Percentiles rank a stretch among this genome's conserved stretches.
These are phyloP conservation scores for Cladobotryum protrusum DNA, from an alignment of 2,329 filamentous ascomycete species.

Conservation along the genomic window DNA sequence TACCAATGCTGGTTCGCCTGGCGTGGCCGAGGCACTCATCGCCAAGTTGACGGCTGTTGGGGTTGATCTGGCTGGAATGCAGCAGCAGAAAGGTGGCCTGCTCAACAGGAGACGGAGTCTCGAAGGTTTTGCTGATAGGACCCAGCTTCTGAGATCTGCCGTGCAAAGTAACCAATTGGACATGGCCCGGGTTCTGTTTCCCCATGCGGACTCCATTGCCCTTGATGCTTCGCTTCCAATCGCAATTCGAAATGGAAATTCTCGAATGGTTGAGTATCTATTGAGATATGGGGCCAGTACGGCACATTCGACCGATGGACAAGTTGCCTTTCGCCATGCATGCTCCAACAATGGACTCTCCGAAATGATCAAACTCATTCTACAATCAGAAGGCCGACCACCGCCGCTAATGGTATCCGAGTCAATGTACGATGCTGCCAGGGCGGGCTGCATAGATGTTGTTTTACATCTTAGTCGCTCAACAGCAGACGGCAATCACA, in stretches of 20 bases:
- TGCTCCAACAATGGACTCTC: conserved; percentile 41
- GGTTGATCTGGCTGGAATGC: conserved; percentile 43
- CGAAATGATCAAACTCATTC: conserved; percentile 41
- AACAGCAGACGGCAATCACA: conserved; percentile 46
- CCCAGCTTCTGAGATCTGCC: conserved; percentile 45
- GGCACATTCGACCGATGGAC: conserved; percentile 41
- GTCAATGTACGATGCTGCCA: conserved; percentile 45
- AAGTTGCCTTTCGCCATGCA: conserved; percentile 47
- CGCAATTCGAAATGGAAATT: conserved; percentile 41
- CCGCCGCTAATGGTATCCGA: conserved; percentile 39
- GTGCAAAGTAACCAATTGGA: conserved; percentile 45
- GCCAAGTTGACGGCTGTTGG: conserved; percentile 43
- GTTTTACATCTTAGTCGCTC: conserved; percentile 47
- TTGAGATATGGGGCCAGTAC: conserved; percentile 46
- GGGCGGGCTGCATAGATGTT: conserved; percentile 43
- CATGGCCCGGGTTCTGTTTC: conserved; percentile 48
- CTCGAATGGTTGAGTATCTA: conserved; percentile 40
- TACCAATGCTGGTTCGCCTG: conserved; percentile 42
- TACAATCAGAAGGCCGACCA: conserved; percentile 45
- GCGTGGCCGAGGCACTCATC: conserved; percentile 51
- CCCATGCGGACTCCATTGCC: conserved; percentile 45
- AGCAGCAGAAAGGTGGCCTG: conserved; percentile 43
- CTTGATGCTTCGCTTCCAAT: conserved; percentile 44
- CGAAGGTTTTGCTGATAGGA: conserved; percentile 42
- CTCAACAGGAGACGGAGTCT: conserved; percentile 44